Percentiles rank a stretch among this genome's conserved stretches.
Evolutionary conservation across 1,284 basidiomycete species (phyloP).

Genomic region (Apiotrichum siamense): DNA sequence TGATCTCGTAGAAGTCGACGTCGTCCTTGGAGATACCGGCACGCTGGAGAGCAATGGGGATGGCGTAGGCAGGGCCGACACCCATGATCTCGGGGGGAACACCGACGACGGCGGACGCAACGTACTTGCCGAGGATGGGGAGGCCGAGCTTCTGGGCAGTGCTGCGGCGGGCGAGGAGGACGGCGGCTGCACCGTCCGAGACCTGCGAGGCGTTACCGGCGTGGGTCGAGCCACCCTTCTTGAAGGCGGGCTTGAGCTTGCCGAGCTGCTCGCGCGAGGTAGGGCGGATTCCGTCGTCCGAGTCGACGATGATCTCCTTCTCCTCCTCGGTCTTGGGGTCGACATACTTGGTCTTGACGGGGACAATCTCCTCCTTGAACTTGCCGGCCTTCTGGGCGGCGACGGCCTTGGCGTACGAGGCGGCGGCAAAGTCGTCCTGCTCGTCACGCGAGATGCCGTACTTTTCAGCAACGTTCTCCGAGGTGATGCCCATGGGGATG

Average conservation of each 20-base stretch:
- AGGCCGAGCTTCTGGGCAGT: slow-evolving; percentile 82
- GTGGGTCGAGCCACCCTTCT: slow-evolving; percentile 81
- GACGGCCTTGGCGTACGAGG: slow-evolving; percentile 76
- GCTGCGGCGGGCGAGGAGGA: slow-evolving; percentile 78
- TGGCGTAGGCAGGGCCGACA: slow-evolving; percentile 84
- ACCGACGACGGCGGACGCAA: slow-evolving; percentile 69
- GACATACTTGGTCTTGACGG: slow-evolving; percentile 61
- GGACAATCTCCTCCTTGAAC: slow-evolving; percentile 88
- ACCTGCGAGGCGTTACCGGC: slow-evolving; percentile 90
- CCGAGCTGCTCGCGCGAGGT: slow-evolving; percentile 78
- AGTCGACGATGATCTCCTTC: slow-evolving; percentile 69
- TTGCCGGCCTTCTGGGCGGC: slow-evolving; percentile 81
- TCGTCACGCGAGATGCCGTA: slow-evolving; percentile 73
- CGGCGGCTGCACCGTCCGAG: slow-evolving; percentile 95
- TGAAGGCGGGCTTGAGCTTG: slow-evolving; percentile 93
- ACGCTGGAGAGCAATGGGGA: slow-evolving; percentile 72
- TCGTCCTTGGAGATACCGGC: slow-evolving; percentile 67
- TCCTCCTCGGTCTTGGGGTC: slow-evolving; percentile 83
- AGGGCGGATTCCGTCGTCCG: slow-evolving; percentile 86
- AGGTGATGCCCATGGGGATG: slow-evolving; percentile 94
- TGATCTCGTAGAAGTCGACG: slow-evolving; percentile 84
- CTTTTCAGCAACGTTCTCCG: slow-evolving; percentile 85
- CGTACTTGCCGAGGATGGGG: slow-evolving; percentile 88
- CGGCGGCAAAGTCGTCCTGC: slow-evolving; percentile 78
- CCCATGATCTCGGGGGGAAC: slow-evolving; percentile 82